phyloP scores from a whole-genome alignment of 2,329 filamentous ascomycete genomes.

The Sarocladium kiliense region DNA sequence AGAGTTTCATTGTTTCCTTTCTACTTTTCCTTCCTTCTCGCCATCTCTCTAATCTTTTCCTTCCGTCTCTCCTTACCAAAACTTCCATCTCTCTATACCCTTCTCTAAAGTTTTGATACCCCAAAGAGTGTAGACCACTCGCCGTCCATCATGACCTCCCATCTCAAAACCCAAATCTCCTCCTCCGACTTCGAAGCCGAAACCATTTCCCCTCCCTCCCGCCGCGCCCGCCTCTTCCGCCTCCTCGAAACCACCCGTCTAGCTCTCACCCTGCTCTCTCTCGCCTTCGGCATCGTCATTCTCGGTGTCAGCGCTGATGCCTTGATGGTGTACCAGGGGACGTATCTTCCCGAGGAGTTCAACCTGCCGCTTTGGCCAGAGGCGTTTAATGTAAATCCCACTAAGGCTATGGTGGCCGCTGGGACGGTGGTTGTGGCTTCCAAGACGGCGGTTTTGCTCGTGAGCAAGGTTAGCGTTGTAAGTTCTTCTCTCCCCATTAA shows the following conservation, averaged over 20 bases:
- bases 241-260: conserved; percentile 39
- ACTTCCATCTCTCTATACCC: too few relatives aligned
- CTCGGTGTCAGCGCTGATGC: conserved; percentile 51
- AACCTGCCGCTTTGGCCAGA: conserved; percentile 53
- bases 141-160: conserved; percentile 21
- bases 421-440: conserved; percentile 43
- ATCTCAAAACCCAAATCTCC: conserved; percentile 34
- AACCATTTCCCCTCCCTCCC: conserved; percentile 16
- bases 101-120: conserved; percentile 5
- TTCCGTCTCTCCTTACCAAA: conserved; percentile 12
- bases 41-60: conserved; percentile 7
- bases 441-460: conserved; percentile 42
- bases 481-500: conserved; percentile 24
- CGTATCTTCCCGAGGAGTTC: conserved; percentile 41
- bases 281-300: conserved; percentile 46
- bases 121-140: conserved; percentile 7
- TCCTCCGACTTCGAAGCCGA: conserved; percentile 46
- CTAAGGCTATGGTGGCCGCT: conserved; percentile 47
- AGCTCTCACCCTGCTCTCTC: conserved; percentile 42
- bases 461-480: conserved; percentile 45
- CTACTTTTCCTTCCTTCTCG: not conserved
- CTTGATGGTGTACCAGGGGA: conserved; percentile 49
- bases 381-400: conserved; percentile 51
- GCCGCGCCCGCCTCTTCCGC: conserved; percentile 33
- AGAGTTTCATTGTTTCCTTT: too few relatives aligned